Evolutionary conservation across 352 stramenopile genomes (phyloP), one percentile per base, ranked within the genome.

Genomic region (Phytophthora hybrid): DNA sequence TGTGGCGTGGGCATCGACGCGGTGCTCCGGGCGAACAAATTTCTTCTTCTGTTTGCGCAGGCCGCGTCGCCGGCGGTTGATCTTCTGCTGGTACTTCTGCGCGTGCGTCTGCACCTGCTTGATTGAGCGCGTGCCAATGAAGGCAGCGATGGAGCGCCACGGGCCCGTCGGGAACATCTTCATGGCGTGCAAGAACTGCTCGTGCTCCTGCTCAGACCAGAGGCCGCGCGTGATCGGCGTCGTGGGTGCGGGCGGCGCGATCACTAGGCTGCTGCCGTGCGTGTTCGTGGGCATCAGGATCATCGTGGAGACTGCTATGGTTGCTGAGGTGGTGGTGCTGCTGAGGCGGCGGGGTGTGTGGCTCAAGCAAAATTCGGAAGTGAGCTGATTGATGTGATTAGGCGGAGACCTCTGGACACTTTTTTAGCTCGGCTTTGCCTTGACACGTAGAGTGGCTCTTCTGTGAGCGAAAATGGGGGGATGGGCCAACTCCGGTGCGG

Each of bases 1-100:
- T 1, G 83, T 82, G 3, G 85, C 80, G 46, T 87, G 74, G 26
- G 85, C 72, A 63, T 94, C 87, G 9, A 94, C 85, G 46, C 87
- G 87, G 77, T 94, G 87, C 74, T 94, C 87, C 2, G 83, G 81
- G 9, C 85, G 85, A 18, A 89, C 77, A 19, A 92, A 88, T 66
- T 90, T 91, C 81, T 93, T 93, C 75, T 95, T 93, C 72, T 95
- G 83, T 85, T 95, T 95, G 56, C 88, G 88, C 23, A 95, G 75
- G 0, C 88, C 88, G 51, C 88, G 86, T 67, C 89, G 81, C n/a
- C 87, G 88, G 23, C 88, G 88, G 61, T 89, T 83, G 58, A 96
- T 89, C 75, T 96, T 96, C 70, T 94, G 84, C 63, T 92, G 86
- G 76, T 96, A 96, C 76, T 96, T 96, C 58, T 96, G 89, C 49